Percentiles rank a stretch among this genome's conserved stretches.
phyloP scores from a whole-genome alignment of 116 monocot genomes.

The Iris pallida region DNA sequence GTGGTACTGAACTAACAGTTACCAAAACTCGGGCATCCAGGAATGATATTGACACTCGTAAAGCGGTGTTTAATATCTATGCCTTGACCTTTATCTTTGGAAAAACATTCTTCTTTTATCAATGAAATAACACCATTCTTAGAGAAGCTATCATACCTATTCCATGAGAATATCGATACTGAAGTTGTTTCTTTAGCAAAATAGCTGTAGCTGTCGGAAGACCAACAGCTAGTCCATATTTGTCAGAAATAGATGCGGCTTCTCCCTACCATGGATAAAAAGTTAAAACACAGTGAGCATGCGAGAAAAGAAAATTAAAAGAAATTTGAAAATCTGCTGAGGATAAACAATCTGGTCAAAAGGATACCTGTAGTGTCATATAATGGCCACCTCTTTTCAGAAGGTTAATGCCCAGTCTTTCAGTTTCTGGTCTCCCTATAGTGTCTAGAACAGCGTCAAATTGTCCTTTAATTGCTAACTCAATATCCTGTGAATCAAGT shows the following conservation, averaged over 20 bases:
- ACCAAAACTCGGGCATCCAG: too few relatives aligned
- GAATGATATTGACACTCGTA: too few relatives aligned
- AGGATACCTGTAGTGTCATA: conserved; percentile 88
- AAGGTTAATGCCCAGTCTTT: conserved; percentile 76
- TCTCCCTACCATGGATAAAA: conserved; percentile 62
- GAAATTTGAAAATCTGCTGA: too few relatives aligned
- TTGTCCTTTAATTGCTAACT: conserved; percentile 61
- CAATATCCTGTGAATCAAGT: conserved; percentile 65
- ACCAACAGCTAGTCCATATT: conserved; percentile 76
- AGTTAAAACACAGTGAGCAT: background rate
- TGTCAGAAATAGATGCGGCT: conserved; percentile 82
- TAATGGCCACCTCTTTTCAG: conserved; percentile 85
- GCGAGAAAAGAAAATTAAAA: background rate
- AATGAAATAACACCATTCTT: too few relatives aligned
- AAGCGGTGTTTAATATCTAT: too few relatives aligned
- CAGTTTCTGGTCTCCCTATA: conserved; percentile 81
- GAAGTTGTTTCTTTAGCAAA: conserved; percentile 84
- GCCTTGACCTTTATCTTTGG: too few relatives aligned
- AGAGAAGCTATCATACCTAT: conserved; percentile 45
- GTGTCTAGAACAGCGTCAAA: conserved; percentile 96
- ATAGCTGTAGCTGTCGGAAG: conserved; percentile 72
- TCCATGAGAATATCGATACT: conserved; percentile 91
- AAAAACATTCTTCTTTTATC: too few relatives aligned
- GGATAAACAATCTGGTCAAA: background rate
- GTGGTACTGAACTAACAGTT: too few relatives aligned